A percentile compares a stretch with the other conserved stretches of the same genome.
Evolutionary conservation across 352 stramenopile species (phyloP).

Genomic region (Pythium aphanidermatum): DNA sequence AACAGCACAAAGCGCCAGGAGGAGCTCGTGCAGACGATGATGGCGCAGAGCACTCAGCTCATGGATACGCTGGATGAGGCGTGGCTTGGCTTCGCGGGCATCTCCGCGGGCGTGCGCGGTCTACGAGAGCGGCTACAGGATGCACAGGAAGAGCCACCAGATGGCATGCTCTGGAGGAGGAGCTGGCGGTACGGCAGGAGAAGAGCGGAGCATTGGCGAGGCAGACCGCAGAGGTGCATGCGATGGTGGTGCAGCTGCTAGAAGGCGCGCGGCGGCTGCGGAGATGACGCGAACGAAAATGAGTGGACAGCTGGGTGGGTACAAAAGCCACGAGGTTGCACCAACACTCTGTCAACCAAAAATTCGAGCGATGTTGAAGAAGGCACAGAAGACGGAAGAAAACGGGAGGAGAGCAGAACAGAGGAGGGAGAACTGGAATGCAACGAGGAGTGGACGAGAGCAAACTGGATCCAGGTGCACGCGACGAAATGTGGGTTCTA

Average conservation of each 20-base stretch:
- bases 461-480: too few relatives aligned
- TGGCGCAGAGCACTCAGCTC: slow-evolving; percentile 18
- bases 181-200: slow-evolving; percentile 20
- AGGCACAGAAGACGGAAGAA: too few relatives aligned
- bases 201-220: slow-evolving; percentile 21
- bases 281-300: neutral
- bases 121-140: slow-evolving; percentile 7
- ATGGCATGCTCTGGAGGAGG: slow-evolving; percentile 5
- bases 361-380: too few relatives aligned
- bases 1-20: neutral
- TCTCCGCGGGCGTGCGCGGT: slow-evolving; percentile 25
- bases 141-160: slow-evolving; percentile 6
- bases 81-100: slow-evolving; percentile 28
- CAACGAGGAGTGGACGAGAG: too few relatives aligned
- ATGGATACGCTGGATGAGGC: slow-evolving; percentile 26
- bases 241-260: slow-evolving; percentile 24
- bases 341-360: neutral
- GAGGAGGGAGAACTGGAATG: too few relatives aligned
- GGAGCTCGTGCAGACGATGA: slow-evolving; percentile 2
- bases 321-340: neutral
- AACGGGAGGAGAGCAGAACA: too few relatives aligned
- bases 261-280: neutral
- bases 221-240: slow-evolving; percentile 21
- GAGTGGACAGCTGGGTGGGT: neutral
- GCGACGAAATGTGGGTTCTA: too few relatives aligned